phyloP scores from a whole-genome alignment of 306 rosid species.

The Cotoneaster glaucophyllus region DNA sequence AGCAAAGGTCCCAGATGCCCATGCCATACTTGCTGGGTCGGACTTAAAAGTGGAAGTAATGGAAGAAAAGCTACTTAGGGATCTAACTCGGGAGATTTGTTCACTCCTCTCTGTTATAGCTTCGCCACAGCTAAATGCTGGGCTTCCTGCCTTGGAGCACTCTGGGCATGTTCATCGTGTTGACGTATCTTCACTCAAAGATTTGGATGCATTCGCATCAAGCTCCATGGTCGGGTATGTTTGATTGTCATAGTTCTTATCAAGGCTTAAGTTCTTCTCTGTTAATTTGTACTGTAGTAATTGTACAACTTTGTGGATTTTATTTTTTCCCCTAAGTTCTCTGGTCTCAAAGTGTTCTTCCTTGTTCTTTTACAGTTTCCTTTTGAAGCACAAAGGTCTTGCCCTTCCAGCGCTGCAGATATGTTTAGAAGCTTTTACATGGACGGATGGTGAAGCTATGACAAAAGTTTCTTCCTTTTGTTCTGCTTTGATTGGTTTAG shows the following conservation, averaged over 20 bases:
- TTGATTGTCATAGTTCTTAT: constrained; percentile 6
- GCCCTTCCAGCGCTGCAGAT: constrained; percentile 69
- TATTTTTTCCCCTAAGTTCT: not conserved
- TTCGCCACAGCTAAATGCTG: constrained; percentile 62
- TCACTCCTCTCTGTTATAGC: constrained; percentile 65
- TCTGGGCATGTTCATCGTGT: constrained; percentile 70
- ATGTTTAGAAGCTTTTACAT: constrained; percentile 68
- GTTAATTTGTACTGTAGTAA: constrained; percentile 11
- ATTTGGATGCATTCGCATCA: constrained; percentile 58
- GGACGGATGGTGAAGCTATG: constrained; percentile 90
- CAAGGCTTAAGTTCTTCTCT: not conserved
- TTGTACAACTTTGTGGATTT: not conserved
- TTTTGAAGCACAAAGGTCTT: constrained; percentile 64
- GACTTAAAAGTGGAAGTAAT: constrained; percentile 91
- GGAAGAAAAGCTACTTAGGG: constrained; percentile 87
- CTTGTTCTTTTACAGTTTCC: constrained; percentile 49
- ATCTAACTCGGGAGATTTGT: constrained; percentile 82
- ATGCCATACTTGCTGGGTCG: constrained; percentile 56
- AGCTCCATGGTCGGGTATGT: constrained; percentile 91
- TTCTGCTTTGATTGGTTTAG: constrained; percentile 53
- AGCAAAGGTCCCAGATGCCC: constrained; percentile 86
- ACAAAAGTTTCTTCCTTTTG: constrained; percentile 72
- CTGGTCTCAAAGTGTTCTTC: constrained; percentile 10
- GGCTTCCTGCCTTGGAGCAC: constrained; percentile 84
- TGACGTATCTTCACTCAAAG: constrained; percentile 57